These are phyloP conservation scores for Phytophthora multivora DNA, from an alignment of 352 stramenopile species.

Conservation along the genomic window DNA sequence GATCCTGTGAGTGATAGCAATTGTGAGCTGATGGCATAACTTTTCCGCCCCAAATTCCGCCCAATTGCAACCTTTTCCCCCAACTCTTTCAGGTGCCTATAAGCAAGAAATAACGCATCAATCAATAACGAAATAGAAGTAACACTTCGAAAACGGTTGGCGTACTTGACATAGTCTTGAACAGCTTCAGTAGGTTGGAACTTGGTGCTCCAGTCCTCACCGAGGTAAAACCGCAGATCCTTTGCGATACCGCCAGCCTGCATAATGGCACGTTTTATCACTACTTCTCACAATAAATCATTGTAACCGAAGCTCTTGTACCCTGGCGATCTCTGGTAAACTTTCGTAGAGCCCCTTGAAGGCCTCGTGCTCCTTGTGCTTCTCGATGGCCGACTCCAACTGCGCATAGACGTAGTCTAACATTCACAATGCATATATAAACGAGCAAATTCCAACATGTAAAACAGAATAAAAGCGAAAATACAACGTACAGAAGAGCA, in stretches of 20 bases:
- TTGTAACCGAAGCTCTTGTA: constrained; percentile 6
- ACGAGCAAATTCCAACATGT: neutral
- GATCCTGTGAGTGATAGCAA: constrained; percentile 38
- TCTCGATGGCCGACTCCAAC: constrained; percentile 56
- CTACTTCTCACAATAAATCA: neutral
- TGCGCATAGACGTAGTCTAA: constrained; percentile 73
- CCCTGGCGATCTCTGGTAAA: constrained; percentile 48
- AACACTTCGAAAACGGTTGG: no score
- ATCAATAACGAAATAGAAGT: no score
- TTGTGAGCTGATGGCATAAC: neutral
- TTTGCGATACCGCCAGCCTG: constrained; percentile 66
- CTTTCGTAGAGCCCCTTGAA: constrained; percentile 51
- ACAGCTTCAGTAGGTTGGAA: constrained; percentile 57
- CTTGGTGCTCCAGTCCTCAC: constrained; percentile 60
- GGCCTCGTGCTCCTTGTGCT: constrained; percentile 46
- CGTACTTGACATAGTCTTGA: constrained; percentile 59
- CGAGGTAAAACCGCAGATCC: constrained; percentile 67
- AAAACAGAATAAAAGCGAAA: neutral
- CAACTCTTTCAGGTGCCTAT: constrained; percentile 58
- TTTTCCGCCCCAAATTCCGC: no score
- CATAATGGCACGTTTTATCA: constrained; percentile 6
- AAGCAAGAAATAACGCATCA: neutral
- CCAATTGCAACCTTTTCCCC: constrained; percentile 42
- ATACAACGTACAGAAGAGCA: constrained; percentile 68
- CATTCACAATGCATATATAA: neutral